Conservation (phyloP, 805 yeast genomes). For the Dipodascopsis uninucleata region DNA sequence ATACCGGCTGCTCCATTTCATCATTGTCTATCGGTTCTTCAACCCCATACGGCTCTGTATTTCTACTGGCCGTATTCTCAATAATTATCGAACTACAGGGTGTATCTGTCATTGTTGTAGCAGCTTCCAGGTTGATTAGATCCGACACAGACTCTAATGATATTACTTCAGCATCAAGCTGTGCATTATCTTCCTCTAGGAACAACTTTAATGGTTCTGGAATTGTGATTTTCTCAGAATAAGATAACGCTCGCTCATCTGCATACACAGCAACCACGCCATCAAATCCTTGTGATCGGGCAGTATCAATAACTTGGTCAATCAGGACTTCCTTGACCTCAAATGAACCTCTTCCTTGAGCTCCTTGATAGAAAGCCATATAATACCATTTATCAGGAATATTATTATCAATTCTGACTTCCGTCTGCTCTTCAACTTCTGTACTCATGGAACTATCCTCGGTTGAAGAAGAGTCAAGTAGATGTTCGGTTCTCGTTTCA, state of each 20-base stretch:
- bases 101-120: background rate
- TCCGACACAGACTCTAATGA: background rate
- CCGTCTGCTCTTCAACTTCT: background rate
- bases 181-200: conserved; percentile 9
- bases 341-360: conserved; percentile 3
- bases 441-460: background rate
- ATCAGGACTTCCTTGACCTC: conserved; percentile 2
- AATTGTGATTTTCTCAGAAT: background rate
- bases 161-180: conserved; percentile 12
- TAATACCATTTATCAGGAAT: conserved; percentile 7
- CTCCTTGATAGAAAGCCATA: conserved; percentile 6
- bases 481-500: background rate
- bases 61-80: background rate
- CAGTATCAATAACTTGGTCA: conserved; percentile 15
- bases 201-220: conserved; percentile 5
- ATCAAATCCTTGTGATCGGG: conserved; percentile 17
- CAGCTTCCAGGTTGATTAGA: conserved; percentile 1
- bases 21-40: too few species aligned
- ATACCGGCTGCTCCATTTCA: too few species aligned
- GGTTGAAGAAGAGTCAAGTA: background rate
- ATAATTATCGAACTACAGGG: background rate
- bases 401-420: background rate
- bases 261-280: conserved; percentile 26
- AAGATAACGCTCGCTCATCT: conserved; percentile 4
- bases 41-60: too few species aligned